These are phyloP conservation scores for Acer saccharum DNA, from an alignment of 345 rosid species.

Conservation along the genomic window DNA sequence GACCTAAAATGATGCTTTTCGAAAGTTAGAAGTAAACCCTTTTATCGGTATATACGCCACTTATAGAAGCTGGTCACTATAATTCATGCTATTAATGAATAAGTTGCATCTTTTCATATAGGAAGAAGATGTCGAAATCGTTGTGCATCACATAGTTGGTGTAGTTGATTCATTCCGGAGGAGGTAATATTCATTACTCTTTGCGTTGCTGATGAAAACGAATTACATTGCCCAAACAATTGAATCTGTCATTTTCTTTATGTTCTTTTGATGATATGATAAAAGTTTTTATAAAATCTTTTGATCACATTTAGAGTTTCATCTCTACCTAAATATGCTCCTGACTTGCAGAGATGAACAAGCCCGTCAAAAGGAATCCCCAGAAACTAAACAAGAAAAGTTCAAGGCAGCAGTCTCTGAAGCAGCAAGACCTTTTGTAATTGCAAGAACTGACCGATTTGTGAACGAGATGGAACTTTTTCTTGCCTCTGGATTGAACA, in stretches of 20 bases:
- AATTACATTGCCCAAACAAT: background rate
- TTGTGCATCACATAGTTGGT: constrained; percentile 73
- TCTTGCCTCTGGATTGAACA: constrained; percentile 72
- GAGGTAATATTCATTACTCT: constrained; percentile 43
- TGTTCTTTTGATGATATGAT: background rate
- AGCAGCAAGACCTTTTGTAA: constrained; percentile 70
- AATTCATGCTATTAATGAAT: background rate
- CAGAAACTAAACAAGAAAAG: constrained; percentile 47
- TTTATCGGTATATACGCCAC: background rate
- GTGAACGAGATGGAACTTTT: constrained; percentile 67
- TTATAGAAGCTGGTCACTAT: background rate
- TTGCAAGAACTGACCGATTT: constrained; percentile 61
- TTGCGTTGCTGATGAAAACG: background rate
- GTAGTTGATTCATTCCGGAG: constrained; percentile 58
- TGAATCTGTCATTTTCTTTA: background rate
- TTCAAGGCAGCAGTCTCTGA: constrained; percentile 51
- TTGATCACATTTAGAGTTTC: background rate
- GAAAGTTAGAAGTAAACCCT: background rate
- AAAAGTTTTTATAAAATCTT: background rate
- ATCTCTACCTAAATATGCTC: background rate
- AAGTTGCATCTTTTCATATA: constrained; percentile 19
- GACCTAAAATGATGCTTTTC: background rate
- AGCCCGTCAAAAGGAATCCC: constrained; percentile 23
- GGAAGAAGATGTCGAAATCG: constrained; percentile 80
- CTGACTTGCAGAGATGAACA: constrained; percentile 38